A percentile compares a stretch with the other conserved stretches of the same genome.
Conservation (phyloP, 345 rosid species). For the Eucalyptus pauciflora region DNA sequence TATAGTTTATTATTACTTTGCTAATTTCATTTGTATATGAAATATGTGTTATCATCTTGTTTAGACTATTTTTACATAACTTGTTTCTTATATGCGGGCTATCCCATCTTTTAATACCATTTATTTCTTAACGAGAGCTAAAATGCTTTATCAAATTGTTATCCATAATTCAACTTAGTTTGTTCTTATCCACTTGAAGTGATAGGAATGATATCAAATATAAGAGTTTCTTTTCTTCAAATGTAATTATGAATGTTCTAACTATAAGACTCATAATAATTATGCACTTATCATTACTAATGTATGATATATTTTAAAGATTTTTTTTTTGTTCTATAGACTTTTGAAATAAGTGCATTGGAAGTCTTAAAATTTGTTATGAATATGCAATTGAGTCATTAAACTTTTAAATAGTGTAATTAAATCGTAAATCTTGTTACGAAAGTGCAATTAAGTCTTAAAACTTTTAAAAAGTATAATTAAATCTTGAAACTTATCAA, state of each 20-base stretch:
- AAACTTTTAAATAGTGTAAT: too few species aligned
- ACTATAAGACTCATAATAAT: neutral
- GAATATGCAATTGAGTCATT: too few species aligned
- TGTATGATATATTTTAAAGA: neutral
- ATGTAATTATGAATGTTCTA: neutral
- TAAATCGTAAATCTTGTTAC: too few species aligned
- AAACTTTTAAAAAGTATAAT: too few species aligned
- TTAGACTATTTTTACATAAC: neutral
- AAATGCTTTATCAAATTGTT: neutral
- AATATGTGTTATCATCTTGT: neutral
- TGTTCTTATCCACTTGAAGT: neutral
- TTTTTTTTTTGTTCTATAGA: neutral
- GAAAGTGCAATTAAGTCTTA: too few species aligned
- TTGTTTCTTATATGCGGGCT: fast-evolving
- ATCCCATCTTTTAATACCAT: neutral
- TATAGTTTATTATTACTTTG: neutral
- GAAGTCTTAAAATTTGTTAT: too few species aligned
- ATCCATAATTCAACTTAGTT: neutral
- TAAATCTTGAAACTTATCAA: too few species aligned
- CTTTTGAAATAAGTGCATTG: too few species aligned
- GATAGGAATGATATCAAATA: neutral
- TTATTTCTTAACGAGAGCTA: neutral
- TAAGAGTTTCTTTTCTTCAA: neutral
- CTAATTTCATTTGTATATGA: neutral
- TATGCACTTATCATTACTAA: neutral